Conservation (phyloP, 2,329 filamentous ascomycete genomes). For the Knoxdaviesia proteae region DNA sequence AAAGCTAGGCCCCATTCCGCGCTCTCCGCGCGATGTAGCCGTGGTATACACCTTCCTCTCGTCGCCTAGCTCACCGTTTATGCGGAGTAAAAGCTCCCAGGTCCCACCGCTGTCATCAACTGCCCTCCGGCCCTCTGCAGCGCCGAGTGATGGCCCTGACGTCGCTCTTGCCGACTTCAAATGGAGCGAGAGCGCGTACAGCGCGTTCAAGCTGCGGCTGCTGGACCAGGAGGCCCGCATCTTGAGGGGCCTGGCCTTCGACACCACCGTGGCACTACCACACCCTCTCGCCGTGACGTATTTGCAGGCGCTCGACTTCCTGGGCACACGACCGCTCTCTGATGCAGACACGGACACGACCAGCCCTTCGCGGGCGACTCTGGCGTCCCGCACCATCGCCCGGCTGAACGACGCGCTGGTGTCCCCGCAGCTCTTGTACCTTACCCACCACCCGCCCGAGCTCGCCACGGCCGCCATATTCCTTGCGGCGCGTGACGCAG, state of each 20-base stretch:
- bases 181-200: conserved; percentile 54
- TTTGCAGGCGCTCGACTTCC: conserved; percentile 65
- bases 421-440: conserved; percentile 71
- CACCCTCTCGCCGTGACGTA: conserved; percentile 81
- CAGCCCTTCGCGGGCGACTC: neutral
- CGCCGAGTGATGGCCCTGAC: conserved; percentile 8
- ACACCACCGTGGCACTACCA: conserved; percentile 68
- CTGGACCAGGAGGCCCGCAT: conserved; percentile 60
- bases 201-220: conserved; percentile 39
- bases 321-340: conserved; percentile 9
- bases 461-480: conserved; percentile 82
- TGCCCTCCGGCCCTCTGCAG: conserved; percentile 10
- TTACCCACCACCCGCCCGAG: conserved; percentile 76
- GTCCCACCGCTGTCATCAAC: too few relatives aligned
- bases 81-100: conserved; percentile 11
- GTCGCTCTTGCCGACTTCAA: conserved; percentile 37
- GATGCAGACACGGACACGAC: too few relatives aligned
- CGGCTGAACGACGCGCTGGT: conserved; percentile 75
- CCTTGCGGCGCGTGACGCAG: conserved; percentile 59
- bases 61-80: conserved; percentile 36
- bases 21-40: conserved; percentile 58
- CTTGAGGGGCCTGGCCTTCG: conserved; percentile 56
- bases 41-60: conserved; percentile 72
- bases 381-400: conserved; percentile 36
- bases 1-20: conserved; percentile 61